A percentile compares a stretch with the other conserved stretches of the same genome.
These are phyloP conservation scores for Thelonectria discophora DNA, from an alignment of 2,329 filamentous ascomycete species.

Conservation along the genomic window DNA sequence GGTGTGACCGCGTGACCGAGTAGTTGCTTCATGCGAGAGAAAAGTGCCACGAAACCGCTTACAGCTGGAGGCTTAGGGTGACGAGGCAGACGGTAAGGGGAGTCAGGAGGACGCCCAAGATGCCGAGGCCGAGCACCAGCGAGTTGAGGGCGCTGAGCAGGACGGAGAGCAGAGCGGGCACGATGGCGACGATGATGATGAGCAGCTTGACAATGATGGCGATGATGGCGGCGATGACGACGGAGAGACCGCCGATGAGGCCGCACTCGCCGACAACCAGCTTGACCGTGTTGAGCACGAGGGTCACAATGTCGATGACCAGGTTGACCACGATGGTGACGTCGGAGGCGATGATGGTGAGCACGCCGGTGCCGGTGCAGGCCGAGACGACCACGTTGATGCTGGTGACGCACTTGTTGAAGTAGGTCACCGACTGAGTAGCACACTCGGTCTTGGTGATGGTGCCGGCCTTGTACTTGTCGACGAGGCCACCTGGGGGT, in stretches of 20 bases:
- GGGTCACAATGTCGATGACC: slow-evolving; percentile 1
- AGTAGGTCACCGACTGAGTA: slow-evolving; percentile 20
- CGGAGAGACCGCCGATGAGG: not conserved
- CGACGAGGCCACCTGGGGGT: not conserved
- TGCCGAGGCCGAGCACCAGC: not conserved
- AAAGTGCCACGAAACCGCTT: not conserved
- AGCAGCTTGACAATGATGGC: slow-evolving; percentile 1
- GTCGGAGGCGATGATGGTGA: slow-evolving; percentile 26
- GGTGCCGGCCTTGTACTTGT: not conserved
- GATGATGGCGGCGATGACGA: not conserved
- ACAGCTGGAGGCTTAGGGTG: not conserved
- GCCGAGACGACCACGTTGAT: slow-evolving; percentile 31
- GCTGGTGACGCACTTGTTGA: slow-evolving; percentile 14
- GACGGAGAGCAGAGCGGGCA: not conserved
- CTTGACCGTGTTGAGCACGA: not conserved
- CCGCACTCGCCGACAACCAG: not conserved
- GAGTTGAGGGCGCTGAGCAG: not conserved
- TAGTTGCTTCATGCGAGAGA: not conserved
- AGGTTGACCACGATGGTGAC: slow-evolving; percentile 6
- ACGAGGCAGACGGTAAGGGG: not conserved
- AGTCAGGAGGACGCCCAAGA: not conserved
- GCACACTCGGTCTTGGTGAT: slow-evolving; percentile 28
- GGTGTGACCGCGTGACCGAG: too few relatives aligned
- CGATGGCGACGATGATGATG: slow-evolving; percentile 1
- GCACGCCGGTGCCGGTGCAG: slow-evolving; percentile 27